Evolutionary conservation across 768 basidiomycete genomes (phyloP).

Genomic region (Dentipellis sp.): DNA sequence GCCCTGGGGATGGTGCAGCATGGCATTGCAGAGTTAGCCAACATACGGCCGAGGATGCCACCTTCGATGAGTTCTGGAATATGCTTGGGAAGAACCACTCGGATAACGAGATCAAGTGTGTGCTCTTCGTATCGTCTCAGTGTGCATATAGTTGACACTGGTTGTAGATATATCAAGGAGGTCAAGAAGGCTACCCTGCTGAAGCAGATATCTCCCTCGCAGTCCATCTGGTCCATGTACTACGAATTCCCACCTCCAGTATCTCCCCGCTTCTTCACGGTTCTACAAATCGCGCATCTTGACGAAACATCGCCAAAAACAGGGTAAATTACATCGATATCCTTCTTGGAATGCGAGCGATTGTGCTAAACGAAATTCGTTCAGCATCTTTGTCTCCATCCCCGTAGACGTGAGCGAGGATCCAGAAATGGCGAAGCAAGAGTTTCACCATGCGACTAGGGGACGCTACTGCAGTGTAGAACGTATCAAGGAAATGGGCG

Average conservation of each 20-base stretch:
- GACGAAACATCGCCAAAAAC: conserved; percentile 39
- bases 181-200: conserved; percentile 56
- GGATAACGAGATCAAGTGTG: conserved; percentile 60
- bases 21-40: conserved; percentile 67
- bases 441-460: conserved; percentile 48
- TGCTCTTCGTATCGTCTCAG: background rate
- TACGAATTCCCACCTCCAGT: conserved; percentile 60
- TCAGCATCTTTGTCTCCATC: conserved; percentile 42
- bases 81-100: conserved; percentile 60
- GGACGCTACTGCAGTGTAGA: conserved; percentile 69
- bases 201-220: conserved; percentile 52
- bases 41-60: conserved; percentile 54
- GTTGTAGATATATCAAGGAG: conserved; percentile 50
- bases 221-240: conserved; percentile 61
- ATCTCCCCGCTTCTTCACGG: conserved; percentile 69
- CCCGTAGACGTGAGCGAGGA: conserved; percentile 58
- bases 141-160: background rate
- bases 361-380: background rate
- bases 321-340: conserved; percentile 49
- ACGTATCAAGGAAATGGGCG: conserved; percentile 48
- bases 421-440: conserved; percentile 46
- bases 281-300: conserved; percentile 54
- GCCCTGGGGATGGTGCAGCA: conserved; percentile 41
- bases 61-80: conserved; percentile 68
- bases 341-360: background rate